Conservation (phyloP, 352 stramenopile genomes). For the Phytophthora idaei region DNA sequence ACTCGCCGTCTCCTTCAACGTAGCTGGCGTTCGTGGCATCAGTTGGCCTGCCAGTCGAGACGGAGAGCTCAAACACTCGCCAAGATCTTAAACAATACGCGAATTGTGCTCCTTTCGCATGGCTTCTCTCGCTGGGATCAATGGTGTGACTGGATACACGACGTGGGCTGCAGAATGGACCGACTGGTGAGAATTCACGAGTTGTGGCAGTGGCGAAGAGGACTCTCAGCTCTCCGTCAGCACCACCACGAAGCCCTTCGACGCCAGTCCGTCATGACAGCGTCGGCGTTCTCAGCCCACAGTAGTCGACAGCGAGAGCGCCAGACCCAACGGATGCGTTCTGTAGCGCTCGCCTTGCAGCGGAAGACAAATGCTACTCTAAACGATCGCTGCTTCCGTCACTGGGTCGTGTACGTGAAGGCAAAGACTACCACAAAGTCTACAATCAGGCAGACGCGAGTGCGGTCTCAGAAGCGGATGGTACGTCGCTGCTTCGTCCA, state of each 20-base stretch:
- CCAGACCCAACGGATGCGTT: constrained; percentile 31
- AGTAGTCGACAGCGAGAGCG: constrained; percentile 39
- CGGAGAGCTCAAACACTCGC: constrained; percentile 11
- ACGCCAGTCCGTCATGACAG: constrained; percentile 44
- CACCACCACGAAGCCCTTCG: constrained; percentile 30
- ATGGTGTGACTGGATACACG: constrained; percentile 14
- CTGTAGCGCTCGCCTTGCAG: constrained; percentile 33
- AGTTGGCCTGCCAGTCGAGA: constrained; percentile 7
- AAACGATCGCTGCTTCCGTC: constrained; percentile 19
- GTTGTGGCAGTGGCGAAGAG: constrained; percentile 21
- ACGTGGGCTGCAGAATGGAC: constrained; percentile 5
- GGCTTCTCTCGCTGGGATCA: constrained; percentile 22
- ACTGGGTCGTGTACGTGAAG: constrained; percentile 29
- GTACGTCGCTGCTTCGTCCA: constrained; percentile 14
- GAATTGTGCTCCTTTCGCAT: constrained; percentile 1
- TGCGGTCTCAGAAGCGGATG: constrained; percentile 13
- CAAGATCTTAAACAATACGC: constrained; percentile 6
- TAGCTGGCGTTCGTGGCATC: constrained; percentile 19
- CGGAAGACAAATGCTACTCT: constrained; percentile 21
- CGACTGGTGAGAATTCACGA: constrained; percentile 23
- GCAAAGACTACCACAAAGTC: constrained; percentile 10
- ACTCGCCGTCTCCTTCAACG: constrained; percentile 12
- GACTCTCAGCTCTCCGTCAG: constrained; percentile 29
- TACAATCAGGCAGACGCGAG: constrained; percentile 5
- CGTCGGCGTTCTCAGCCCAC: constrained; percentile 33